Conservation (phyloP, 2,329 filamentous ascomycete species). For the Pseudogymnoascus sp. region DNA sequence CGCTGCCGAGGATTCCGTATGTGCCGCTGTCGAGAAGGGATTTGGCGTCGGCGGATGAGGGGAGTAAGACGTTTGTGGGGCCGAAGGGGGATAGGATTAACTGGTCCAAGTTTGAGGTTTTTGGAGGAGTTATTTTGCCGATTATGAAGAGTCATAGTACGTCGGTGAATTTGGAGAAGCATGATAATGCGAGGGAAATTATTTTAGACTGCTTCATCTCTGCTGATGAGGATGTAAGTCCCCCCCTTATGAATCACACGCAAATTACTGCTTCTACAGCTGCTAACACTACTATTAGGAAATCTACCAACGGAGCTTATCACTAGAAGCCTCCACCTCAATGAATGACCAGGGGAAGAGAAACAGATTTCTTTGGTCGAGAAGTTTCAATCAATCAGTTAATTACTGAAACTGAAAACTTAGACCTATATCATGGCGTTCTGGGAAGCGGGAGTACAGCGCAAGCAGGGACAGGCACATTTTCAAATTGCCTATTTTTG, state of each 20-base stretch:
- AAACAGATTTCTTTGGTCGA: conserved; percentile 56
- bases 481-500: neutral
- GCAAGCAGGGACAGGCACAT: neutral
- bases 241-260: neutral
- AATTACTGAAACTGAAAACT: neutral
- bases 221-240: conserved; percentile 77
- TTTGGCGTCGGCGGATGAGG: conserved; percentile 84
- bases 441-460: neutral
- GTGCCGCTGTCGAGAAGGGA: conserved; percentile 84
- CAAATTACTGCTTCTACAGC: neutral
- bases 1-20: conserved; percentile 83
- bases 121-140: conserved; percentile 83
- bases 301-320: conserved; percentile 54
- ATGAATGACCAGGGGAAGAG: conserved; percentile 48
- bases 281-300: conserved; percentile 39
- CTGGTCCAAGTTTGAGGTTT: conserved; percentile 96
- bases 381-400: conserved; percentile 14
- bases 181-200: conserved; percentile 64
- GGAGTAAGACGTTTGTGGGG: conserved; percentile 81
- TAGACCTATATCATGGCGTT: neutral
- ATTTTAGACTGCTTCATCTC: conserved; percentile 75
- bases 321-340: conserved; percentile 46
- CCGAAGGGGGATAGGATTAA: conserved; percentile 70
- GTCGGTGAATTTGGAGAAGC: conserved; percentile 50
- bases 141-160: conserved; percentile 65